Conservation (phyloP, 768 basidiomycete species). For the Suillus tomentosus region DNA sequence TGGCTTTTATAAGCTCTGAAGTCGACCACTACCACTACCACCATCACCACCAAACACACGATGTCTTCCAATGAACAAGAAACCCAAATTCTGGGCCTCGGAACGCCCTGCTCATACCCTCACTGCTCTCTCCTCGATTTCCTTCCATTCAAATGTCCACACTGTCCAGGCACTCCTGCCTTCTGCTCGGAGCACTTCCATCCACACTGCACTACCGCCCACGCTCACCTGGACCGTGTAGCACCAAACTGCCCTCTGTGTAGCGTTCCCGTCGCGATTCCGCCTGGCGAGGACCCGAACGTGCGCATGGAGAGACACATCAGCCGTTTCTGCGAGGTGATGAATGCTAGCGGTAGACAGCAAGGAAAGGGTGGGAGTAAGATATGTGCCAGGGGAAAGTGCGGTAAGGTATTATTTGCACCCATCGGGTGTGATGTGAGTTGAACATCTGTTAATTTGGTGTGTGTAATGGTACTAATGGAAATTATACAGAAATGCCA, state of each 20-base stretch:
- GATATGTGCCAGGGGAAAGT: slow-evolving; percentile 59
- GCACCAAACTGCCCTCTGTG: slow-evolving; percentile 84
- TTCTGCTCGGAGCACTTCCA: slow-evolving; percentile 84
- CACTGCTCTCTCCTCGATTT: slow-evolving; percentile 79
- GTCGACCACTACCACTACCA: background rate
- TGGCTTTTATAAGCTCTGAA: slow-evolving; percentile 20
- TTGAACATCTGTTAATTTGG: slow-evolving; percentile 18
- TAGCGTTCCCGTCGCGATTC: slow-evolving; percentile 70
- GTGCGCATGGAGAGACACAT: slow-evolving; percentile 80
- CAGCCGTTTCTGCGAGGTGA: slow-evolving; percentile 61
- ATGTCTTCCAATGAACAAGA: slow-evolving; percentile 44
- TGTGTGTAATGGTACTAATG: background rate
- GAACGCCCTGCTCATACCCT: slow-evolving; percentile 68
- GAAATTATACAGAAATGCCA: slow-evolving; percentile 56
- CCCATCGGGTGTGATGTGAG: slow-evolving; percentile 77
- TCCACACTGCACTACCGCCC: slow-evolving; percentile 63
- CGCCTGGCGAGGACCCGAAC: slow-evolving; percentile 80
- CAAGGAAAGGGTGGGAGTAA: slow-evolving; percentile 48
- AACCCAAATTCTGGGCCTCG: slow-evolving; percentile 62
- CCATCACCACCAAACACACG: slow-evolving; percentile 10
- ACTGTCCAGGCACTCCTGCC: slow-evolving; percentile 52
- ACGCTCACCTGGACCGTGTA: slow-evolving; percentile 64
- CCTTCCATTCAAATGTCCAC: slow-evolving; percentile 84
- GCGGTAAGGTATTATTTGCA: slow-evolving; percentile 72
- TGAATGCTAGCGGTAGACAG: slow-evolving; percentile 53